Conservation (phyloP, 139 green algal species). For the Tetradesmus lagerheimii region DNA sequence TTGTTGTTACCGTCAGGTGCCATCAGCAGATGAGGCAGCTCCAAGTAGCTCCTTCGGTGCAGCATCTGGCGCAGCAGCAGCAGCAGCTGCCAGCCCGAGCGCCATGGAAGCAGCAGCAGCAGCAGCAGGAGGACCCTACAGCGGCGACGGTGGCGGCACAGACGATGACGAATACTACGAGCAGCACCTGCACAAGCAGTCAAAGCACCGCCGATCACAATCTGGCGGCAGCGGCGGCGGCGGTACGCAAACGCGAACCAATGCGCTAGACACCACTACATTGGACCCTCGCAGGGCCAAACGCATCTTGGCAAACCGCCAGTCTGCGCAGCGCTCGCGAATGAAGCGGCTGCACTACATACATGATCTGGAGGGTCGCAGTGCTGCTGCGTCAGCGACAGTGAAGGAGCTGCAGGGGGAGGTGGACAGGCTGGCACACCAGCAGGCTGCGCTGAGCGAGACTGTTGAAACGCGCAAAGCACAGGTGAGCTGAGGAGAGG, state of each 20-base stretch:
- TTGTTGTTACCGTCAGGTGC: neutral
- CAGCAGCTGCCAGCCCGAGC: neutral
- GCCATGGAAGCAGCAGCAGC: neutral
- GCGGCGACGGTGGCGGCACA: neutral
- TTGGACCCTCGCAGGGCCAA: conserved; percentile 62
- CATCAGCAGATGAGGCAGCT: neutral
- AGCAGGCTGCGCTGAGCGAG: neutral
- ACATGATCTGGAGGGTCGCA: conserved; percentile 29
- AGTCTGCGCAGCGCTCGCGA: conserved; percentile 61
- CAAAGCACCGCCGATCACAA: neutral
- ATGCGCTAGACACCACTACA: conserved; percentile 58
- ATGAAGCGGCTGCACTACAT: conserved; percentile 65
- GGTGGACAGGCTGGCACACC: conserved; percentile 23
- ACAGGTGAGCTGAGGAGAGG: no score
- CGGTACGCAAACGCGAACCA: conserved; percentile 56
- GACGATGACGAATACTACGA: neutral
- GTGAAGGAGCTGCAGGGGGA: conserved; percentile 33
- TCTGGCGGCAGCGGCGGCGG: neutral
- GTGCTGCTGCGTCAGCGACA: neutral
- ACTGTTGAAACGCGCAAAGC: neutral
- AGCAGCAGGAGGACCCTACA: conserved; percentile 3
- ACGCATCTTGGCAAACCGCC: conserved; percentile 69
- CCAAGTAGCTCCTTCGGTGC: neutral
- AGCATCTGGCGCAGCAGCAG: neutral
- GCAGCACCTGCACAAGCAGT: neutral